A percentile compares a stretch with the other conserved stretches of the same genome.
These are phyloP conservation scores for Apiotrichum mycotoxinovorans DNA, from an alignment of 1,284 basidiomycete genomes.

Conservation along the genomic window DNA sequence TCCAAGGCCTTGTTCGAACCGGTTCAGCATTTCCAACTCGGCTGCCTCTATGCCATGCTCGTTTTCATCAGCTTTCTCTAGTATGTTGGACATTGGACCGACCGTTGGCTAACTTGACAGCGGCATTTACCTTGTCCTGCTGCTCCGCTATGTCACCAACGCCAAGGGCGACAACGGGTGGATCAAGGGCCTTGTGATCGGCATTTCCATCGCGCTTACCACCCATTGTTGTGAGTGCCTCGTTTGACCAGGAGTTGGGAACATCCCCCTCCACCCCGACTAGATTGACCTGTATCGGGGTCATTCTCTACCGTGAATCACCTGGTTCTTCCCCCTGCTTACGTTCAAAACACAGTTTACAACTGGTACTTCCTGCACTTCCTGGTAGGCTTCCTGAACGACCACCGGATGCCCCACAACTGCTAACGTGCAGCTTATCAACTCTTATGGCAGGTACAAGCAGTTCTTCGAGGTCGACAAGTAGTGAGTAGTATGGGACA, in stretches of 20 bases:
- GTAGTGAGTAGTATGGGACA: background rate
- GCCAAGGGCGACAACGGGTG: slow-evolving; percentile 20
- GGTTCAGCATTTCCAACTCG: background rate
- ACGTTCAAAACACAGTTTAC: background rate
- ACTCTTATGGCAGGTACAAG: slow-evolving; percentile 8
- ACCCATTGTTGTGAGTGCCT: background rate
- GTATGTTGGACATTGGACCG: background rate
- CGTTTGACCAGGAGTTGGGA: no score
- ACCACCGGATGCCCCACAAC: background rate
- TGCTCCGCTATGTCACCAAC: slow-evolving; percentile 7
- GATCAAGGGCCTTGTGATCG: slow-evolving; percentile 25
- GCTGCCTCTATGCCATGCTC: background rate
- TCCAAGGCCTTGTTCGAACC: background rate
- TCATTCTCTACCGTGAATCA: no score
- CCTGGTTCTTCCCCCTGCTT: background rate
- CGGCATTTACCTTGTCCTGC: slow-evolving; percentile 23
- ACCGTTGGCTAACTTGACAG: slow-evolving; percentile 3
- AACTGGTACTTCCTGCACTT: background rate
- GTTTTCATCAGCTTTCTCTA: background rate
- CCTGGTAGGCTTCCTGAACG: background rate
- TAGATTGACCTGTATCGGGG: no score
- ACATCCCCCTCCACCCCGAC: no score
- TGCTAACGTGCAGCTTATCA: background rate
- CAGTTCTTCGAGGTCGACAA: slow-evolving; percentile 21
- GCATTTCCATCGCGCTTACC: background rate